phyloP scores from a whole-genome alignment of 2,329 filamentous ascomycete species.

The Aspergillus uvarum region DNA sequence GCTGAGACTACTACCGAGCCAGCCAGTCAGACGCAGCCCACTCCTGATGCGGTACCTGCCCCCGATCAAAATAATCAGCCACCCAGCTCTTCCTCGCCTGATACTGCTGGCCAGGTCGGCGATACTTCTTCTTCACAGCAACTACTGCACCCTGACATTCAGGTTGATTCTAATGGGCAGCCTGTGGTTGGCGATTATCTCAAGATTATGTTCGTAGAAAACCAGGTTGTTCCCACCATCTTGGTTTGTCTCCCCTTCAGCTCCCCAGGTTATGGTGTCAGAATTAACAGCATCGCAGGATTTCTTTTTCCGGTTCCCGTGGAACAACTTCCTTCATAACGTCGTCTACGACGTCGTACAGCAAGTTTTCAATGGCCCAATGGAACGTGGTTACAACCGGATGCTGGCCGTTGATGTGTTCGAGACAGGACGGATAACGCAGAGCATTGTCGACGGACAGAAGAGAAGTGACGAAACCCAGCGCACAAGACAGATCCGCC shows the following conservation, averaged over 20 bases:
- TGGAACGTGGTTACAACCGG: slow-evolving; percentile 93
- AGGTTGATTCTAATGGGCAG: slow-evolving; percentile 60
- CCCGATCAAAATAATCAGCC: slow-evolving; percentile 47
- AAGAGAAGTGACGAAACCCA: slow-evolving; percentile 83
- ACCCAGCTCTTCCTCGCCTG: slow-evolving; percentile 19
- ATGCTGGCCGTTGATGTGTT: slow-evolving; percentile 89
- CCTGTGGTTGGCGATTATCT: slow-evolving; percentile 91
- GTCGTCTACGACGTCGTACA: slow-evolving; percentile 99
- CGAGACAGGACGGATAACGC: slow-evolving; percentile 83
- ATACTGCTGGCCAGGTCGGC: slow-evolving; percentile 21
- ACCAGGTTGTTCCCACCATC: slow-evolving; percentile 92
- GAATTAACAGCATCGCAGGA: slow-evolving; percentile 55
- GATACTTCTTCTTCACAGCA: slow-evolving; percentile 21
- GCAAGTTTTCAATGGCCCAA: slow-evolving; percentile 97
- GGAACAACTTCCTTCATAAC: slow-evolving; percentile 99
- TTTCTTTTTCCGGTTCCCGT: slow-evolving; percentile 97
- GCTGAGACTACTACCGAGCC: slow-evolving; percentile 11
- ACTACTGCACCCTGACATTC: slow-evolving; percentile 45
- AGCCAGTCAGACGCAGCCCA: slow-evolving; percentile 47
- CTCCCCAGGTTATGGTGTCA: neutral
- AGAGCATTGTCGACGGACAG: slow-evolving; percentile 89
- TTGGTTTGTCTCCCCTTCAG: slow-evolving; percentile 60
- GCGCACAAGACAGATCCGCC: slow-evolving; percentile 76
- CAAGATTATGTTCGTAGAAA: slow-evolving; percentile 94
- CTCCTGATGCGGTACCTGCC: slow-evolving; percentile 67